Evolutionary conservation across 2,329 filamentous ascomycete genomes (phyloP), one percentile per base, ranked within the genome.

Genomic region (Fusarium torreyae): DNA sequence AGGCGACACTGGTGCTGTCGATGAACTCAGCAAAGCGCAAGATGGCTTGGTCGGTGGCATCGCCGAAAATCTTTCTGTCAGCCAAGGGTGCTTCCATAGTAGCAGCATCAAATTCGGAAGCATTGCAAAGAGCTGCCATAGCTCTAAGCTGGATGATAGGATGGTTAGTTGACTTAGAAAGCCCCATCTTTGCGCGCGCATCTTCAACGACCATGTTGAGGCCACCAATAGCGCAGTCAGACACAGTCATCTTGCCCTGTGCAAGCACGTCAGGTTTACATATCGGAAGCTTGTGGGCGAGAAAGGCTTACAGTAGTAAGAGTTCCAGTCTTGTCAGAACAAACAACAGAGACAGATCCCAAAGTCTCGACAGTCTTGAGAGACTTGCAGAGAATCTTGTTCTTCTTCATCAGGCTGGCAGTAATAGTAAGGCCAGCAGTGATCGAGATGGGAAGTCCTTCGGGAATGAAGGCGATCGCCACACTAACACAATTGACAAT

Each of bases 381-480:
- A 0, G 90, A 92, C 80, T 94, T 94, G 87, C 91, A 94, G 10
- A 94, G 85, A 43, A 94, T 89, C 75, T 91, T 91, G 77, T 94
- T 90, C 79, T 91, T 89, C 67, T 85, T 85, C 92, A 94, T 94
- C 71, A 92, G 85, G 68, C 91, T 92, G 20, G 92, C 92, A 2
- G 88, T 91, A 62, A 94, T 94, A 0, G 92, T 94, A 68, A 94
- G 82, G 18, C 89, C 91, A 1, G 89, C 88, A 0, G 90, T 91
- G 36, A 93, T 80, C 1, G 91, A 90, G 51, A 93, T 90, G 0
- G 91, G 91, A 0, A 93, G 81, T 7, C 91, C 91, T 78, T 94
- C 92, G 0, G 92, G 91, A 15, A 94, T 92, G 75, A 93, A 93
- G 2, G 91, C 91, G 9, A 93, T 89, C 1, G 90, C 91, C 2